Evolutionary conservation across 129 eudicot species (phyloP).

Genomic region (Tagetes patula): DNA sequence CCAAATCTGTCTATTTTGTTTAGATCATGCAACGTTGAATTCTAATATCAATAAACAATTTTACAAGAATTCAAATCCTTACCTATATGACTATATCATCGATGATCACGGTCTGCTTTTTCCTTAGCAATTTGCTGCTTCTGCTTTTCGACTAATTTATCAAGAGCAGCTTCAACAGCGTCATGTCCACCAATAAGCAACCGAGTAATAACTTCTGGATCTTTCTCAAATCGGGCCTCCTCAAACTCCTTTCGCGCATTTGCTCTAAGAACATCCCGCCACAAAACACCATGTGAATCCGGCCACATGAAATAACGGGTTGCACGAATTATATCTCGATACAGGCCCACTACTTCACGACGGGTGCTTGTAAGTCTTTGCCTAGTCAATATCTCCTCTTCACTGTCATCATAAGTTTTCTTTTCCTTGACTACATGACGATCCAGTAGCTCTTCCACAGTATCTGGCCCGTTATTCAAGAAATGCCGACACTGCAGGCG

Average conservation of each 20-base stretch:
- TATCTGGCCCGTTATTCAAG: conserved; percentile 77
- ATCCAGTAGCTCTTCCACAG: conserved; percentile 84
- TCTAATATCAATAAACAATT: conserved; percentile 6
- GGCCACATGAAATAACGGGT: conserved; percentile 84
- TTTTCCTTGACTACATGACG: conserved; percentile 68
- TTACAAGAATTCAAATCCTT: conserved; percentile 20
- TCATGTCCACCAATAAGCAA: conserved; percentile 79
- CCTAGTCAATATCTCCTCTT: conserved; percentile 53
- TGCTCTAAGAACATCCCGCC: conserved; percentile 82
- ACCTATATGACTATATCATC: conserved; percentile 46
- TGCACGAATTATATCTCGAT: conserved; percentile 81
- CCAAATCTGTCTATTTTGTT: background rate
- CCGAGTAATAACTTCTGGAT: conserved; percentile 75
- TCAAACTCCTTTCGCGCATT: conserved; percentile 91
- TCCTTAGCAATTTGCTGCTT: conserved; percentile 76
- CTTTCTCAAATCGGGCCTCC: conserved; percentile 81
- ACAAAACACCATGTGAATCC: conserved; percentile 60
- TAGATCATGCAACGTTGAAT: background rate
- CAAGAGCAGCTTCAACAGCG: conserved; percentile 81
- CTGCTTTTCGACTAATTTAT: conserved; percentile 85
- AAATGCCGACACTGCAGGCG: conserved; percentile 28
- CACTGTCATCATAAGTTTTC: conserved; percentile 45
- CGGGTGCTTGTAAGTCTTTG: conserved; percentile 80
- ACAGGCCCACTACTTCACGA: conserved; percentile 79
- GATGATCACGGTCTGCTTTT: conserved; percentile 39